A percentile compares a stretch with the other conserved stretches of the same genome.
These are phyloP conservation scores for Austroboletus niveus DNA, from an alignment of 1,284 basidiomycete genomes.

Conservation along the genomic window DNA sequence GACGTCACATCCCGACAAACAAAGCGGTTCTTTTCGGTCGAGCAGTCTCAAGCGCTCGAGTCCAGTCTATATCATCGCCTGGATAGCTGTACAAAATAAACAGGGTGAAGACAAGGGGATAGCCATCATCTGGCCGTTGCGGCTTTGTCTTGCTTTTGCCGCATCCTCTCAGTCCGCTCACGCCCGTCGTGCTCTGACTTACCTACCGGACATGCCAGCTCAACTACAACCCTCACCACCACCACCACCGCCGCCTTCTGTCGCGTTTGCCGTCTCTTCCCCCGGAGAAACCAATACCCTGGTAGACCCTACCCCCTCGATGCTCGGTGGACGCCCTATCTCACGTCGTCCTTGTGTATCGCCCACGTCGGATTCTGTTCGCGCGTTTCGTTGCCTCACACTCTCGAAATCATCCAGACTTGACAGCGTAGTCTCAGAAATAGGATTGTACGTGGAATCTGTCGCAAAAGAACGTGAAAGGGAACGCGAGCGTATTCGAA, in stretches of 20 bases:
- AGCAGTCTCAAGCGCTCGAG: slow-evolving; percentile 11
- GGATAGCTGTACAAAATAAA: slow-evolving; percentile 70
- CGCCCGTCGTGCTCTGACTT: slow-evolving; percentile 45
- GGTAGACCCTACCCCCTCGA: slow-evolving; percentile 8
- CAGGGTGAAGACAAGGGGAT: slow-evolving; percentile 77
- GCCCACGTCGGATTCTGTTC: slow-evolving; percentile 25
- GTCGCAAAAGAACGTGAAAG: slow-evolving; percentile 68
- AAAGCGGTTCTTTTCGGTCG: slow-evolving; percentile 8
- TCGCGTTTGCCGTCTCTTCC: slow-evolving; percentile 14
- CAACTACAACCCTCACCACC: slow-evolving; percentile 65
- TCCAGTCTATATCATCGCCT: slow-evolving; percentile 61
- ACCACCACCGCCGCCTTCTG: slow-evolving; percentile 22
- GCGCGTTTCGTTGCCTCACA: slow-evolving; percentile 24
- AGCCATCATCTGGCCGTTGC: slow-evolving; percentile 65
- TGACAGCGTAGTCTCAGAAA: slow-evolving; percentile 49
- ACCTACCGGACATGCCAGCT: slow-evolving; percentile 61
- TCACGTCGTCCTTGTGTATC: slow-evolving; percentile 21
- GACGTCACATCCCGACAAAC: slow-evolving; percentile 18
- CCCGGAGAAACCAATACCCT: slow-evolving; percentile 5
- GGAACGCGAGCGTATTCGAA: slow-evolving; percentile 67
- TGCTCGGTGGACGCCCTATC: slow-evolving; percentile 17
- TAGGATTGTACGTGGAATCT: slow-evolving; percentile 66
- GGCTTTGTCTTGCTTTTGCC: slow-evolving; percentile 54
- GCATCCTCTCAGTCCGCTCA: slow-evolving; percentile 38
- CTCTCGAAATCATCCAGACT: slow-evolving; percentile 26